Conservation (phyloP, 495 filamentous ascomycete species). For the Aspergillus nidulans region DNA sequence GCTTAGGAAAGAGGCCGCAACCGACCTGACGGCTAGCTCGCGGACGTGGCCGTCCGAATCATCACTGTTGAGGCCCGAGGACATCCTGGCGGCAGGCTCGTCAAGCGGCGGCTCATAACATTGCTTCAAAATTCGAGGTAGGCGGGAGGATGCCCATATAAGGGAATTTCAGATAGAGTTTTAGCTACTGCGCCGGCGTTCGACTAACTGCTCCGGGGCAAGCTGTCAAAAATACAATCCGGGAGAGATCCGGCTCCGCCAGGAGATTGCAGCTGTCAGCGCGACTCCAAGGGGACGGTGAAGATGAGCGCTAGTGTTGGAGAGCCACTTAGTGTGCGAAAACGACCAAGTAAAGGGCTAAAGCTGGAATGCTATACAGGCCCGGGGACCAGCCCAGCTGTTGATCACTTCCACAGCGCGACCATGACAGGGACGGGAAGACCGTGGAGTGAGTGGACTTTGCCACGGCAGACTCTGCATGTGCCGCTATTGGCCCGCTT, state of each 20-base stretch:
- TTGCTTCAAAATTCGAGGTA: neutral
- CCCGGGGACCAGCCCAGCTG: too few species aligned
- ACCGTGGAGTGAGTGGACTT: too few species aligned
- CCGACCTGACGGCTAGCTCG: neutral
- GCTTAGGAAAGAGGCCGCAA: slow-evolving; percentile 36
- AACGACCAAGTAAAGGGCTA: neutral
- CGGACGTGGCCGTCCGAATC: neutral
- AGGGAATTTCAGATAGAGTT: neutral
- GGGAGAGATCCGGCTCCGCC: neutral
- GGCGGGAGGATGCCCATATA: neutral
- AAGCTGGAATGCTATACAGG: neutral
- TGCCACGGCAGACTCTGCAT: too few species aligned
- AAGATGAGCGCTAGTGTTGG: neutral
- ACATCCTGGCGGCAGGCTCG: neutral
- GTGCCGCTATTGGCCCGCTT: neutral
- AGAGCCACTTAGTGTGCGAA: neutral
- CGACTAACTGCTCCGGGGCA: neutral
- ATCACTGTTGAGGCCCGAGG: neutral
- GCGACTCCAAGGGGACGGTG: neutral
- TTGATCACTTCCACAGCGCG: neutral
- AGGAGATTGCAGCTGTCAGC: neutral
- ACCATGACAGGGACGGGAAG: neutral
- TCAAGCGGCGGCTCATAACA: neutral
- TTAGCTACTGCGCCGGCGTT: neutral
- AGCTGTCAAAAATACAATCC: neutral